Evolutionary conservation across 345 rosid genomes (phyloP), one percentile per base, ranked within the genome.

Genomic region (Pistacia integerrima): DNA sequence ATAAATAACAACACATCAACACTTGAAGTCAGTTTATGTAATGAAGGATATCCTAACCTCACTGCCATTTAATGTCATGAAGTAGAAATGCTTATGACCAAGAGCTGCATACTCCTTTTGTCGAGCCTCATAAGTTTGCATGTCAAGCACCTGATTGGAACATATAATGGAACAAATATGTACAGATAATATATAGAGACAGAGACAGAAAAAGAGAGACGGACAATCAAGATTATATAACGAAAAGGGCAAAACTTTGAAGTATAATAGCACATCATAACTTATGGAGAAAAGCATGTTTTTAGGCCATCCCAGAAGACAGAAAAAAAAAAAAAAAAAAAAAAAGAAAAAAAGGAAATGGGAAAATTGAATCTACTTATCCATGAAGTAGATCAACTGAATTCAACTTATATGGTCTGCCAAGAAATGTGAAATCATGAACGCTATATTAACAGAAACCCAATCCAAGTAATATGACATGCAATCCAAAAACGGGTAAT

Each of bases 41-140:
- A 73, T 66, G 30, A 72, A 73, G 65, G 62, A 33, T 18, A 70
- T 77, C 64, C 86, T 74, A 80, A 96, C 99, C 99, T 96, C 99
- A 75, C 93, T 92, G 79, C 97, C 97, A 81, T 92, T 89, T 80
- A 96, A 83, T 35, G 99, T 96, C 99, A 96, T 96, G 87, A 96
- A 96, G 87, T 96, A 96, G 86, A 93, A 96, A 90, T 96, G 99
- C 86, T 90, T 96, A 82, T 96, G 98, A 80, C 97, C 91, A 86
- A 81, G 89, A 49, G 85, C 85, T 63, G 98, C 99, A 88, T 96
- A 96, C 75, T 96, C 91, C 81, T 86, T 91, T 74, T 90, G 98
- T 7, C 99, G 89, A 76, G 83, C 84, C 85, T 91, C 94, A 73
- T 93, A 94, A 57, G 94, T 74, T 75, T 85, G 95, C 90, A 94